Evolutionary conservation across 371 early-diverging fungal genomes (phyloP), one percentile per base, ranked within the genome.

Genomic region (Dichotomocladium elegans): DNA sequence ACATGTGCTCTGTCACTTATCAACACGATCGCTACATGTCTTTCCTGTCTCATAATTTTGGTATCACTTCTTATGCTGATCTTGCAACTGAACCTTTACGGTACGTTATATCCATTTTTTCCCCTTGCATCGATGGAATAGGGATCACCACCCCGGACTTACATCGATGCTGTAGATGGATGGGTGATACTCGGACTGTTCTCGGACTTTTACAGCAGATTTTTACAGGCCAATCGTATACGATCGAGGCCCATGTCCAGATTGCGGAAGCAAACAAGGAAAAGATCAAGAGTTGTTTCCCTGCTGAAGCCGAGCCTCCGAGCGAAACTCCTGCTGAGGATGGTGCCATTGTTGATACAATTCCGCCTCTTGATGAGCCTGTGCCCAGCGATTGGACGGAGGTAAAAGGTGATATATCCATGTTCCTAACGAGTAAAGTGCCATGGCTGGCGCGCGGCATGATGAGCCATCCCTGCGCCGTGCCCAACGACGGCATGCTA

Each of bases 51-150:
- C 82, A 83, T 51, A 83, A 72, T 28, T 85, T 76, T 65, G 85
- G 85, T n/a, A 66, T 83, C 34, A 75, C 81, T 24, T 72, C 83
- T 2, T 81, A 85, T 58, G 80, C 79, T 4, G 85, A 85, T 61
- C 51, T 85, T 34, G 82, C 68, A 14, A 82, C 85, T 2, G 85
- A 85, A 52, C 60, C 77, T 47, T 42, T 84, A 62, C 64, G 85
- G 57, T 73, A 64, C 22, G 46, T 10, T 27, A n/a, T 0, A 10
- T 27, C 3, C n/a, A 24, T 10, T 28, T 37, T 35, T 31, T 53
- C 15, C 14, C 5, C 9, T 37, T 37, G 37, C 5, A 15, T 37
- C 15, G 2, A n/a, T n/a, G n/a, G 37, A n/a, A 41, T 41, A 26
- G 8, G n/a, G 21, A 33, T 5, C 3, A 3, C 25, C 46, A 29